phyloP scores from a whole-genome alignment of 345 rosid genomes.

The Eucalyptus sideroxylon region DNA sequence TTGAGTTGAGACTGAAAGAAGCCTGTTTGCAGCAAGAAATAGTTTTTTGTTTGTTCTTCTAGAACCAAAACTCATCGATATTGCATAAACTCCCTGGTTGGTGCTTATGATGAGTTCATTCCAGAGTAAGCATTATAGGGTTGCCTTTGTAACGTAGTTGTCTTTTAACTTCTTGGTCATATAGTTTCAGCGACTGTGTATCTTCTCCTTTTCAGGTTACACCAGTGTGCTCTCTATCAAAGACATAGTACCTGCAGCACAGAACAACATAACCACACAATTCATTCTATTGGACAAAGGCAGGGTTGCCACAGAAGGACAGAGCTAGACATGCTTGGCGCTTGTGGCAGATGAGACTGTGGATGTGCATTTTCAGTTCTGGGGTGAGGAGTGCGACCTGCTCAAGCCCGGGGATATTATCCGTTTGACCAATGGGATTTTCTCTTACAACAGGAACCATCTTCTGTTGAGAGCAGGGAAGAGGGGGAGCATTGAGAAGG shows the following conservation, averaged over 20 bases:
- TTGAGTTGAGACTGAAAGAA: background rate
- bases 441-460: slow-evolving; percentile 42
- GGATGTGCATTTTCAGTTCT: slow-evolving; percentile 56
- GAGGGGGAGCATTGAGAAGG: slow-evolving; percentile 49
- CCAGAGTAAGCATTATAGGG: background rate
- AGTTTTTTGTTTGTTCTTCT: background rate
- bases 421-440: slow-evolving; percentile 40
- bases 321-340: slow-evolving; percentile 39
- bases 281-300: slow-evolving; percentile 56
- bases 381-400: slow-evolving; percentile 64
- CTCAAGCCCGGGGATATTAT: slow-evolving; percentile 54
- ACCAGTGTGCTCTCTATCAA: slow-evolving; percentile 12
- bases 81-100: background rate
- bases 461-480: slow-evolving; percentile 51
- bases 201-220: background rate
- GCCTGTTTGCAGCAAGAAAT: background rate
- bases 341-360: slow-evolving; percentile 66
- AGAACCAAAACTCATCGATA: background rate
- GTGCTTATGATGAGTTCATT: background rate
- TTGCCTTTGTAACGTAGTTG: background rate
- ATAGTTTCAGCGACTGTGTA: background rate
- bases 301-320: slow-evolving; percentile 1
- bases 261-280: slow-evolving; percentile 51
- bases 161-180: background rate
- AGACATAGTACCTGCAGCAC: slow-evolving; percentile 53